Evolutionary conservation across 345 rosid species (phyloP), one percentile per base, ranked within the genome.

Genomic region (Acer saccharum): DNA sequence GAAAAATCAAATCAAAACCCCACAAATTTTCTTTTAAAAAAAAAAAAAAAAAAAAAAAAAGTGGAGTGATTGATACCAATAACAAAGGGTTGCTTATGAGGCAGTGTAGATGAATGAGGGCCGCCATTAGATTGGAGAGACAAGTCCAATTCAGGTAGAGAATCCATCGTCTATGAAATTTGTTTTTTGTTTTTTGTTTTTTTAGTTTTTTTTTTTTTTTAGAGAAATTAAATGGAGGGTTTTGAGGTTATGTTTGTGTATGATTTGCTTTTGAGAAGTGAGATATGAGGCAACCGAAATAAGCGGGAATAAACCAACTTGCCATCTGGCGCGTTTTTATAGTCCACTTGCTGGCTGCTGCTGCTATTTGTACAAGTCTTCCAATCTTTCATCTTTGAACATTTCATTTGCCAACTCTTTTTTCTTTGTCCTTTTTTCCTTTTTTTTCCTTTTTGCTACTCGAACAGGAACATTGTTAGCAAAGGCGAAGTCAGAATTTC

Each of bases 21-120:
- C 9, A 43, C 10, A 43, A 13, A 65, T 8, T 43, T 43, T 43
- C 46, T 43, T 43, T 5, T 4, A 35, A 35, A 35, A 5, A 35
- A 35, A 35, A 35, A 5, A 35, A 35, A 35, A 35, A 35, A 3
- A 29, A 1, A 35, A 35, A 35, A 5, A 35, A 43, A 2, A 43
- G 46, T 43, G 46, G 10, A 43, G 46, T 43, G 46, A 43, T 43
- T 43, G 46, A 43, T 71, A 90, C 98, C 95, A 78, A 93, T 89
- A 11, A 95, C 85, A 81, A 93, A 93, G 16, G 98, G 98, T 20
- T 87, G 94, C 80, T 91, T 90, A 63, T 74, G 83, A 25, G 86
- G 90, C 71, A 76, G 69, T 1, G 78, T 73, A 66, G 87, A 72
- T 14, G 84, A 68, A 14, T 69, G 74, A 11, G 76, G 77, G 23